Percentiles rank a stretch among this genome's conserved stretches.
phyloP scores from a whole-genome alignment of 192 early-diverging fungal species.

The Entrophospora sp. region DNA sequence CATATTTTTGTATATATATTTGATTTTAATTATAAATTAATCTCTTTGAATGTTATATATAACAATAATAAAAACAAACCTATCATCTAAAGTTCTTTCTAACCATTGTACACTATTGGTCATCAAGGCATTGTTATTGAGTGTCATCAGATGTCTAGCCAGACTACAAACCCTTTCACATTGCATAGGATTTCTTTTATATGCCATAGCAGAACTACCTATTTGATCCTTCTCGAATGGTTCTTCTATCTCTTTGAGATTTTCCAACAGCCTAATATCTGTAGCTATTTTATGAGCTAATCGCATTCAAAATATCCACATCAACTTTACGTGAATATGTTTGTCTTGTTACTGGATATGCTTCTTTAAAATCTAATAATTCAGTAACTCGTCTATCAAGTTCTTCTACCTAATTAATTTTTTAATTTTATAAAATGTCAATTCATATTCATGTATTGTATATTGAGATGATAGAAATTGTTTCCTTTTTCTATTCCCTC shows the following conservation, averaged over 20 bases:
- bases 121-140: constrained; percentile 76
- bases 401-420: constrained; percentile 59
- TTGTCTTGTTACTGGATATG: constrained; percentile 92
- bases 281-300: constrained; percentile 95
- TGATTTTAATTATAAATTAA: too few species aligned
- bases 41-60: too few species aligned
- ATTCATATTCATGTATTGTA: neutral
- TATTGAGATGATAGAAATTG: neutral
- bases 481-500: too few species aligned
- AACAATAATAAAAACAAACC: constrained; percentile 20
- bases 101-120: constrained; percentile 95
- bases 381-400: constrained; percentile 88
- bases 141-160: constrained; percentile 87
- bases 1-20: too few species aligned
- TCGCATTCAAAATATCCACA: constrained; percentile 75
- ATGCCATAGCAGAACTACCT: constrained; percentile 97
- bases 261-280: constrained; percentile 90
- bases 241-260: constrained; percentile 97
- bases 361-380: constrained; percentile 70
- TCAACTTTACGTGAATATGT: constrained; percentile 99
- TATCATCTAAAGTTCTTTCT: constrained; percentile 96
- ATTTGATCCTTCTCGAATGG: constrained; percentile 99
- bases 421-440: neutral
- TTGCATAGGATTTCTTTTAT: constrained; percentile 99
- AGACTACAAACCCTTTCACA: constrained; percentile 95